These are phyloP conservation scores for Colletotrichum eleusines DNA, from an alignment of 2,329 filamentous ascomycete species.

Conservation along the genomic window DNA sequence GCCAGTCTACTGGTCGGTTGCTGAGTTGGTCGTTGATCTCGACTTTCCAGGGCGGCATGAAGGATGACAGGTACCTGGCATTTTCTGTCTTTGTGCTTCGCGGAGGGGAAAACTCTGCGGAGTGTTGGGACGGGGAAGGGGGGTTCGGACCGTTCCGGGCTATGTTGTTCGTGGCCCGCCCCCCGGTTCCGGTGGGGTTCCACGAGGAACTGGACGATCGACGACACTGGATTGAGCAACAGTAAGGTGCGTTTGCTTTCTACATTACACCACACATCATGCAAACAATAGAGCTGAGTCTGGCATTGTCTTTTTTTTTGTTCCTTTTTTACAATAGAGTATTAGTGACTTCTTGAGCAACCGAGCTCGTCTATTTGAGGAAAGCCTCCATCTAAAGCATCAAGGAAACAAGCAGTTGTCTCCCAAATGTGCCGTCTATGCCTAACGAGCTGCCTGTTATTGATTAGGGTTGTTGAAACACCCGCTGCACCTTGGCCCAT, in stretches of 20 bases:
- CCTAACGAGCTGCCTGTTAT: neutral
- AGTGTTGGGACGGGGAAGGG: neutral
- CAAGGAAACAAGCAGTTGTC: neutral
- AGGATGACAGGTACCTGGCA: neutral
- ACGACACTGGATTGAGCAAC: neutral
- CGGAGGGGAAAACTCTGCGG: neutral
- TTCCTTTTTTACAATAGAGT: neutral
- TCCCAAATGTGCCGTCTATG: too few relatives aligned
- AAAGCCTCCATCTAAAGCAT: neutral
- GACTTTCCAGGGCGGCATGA: neutral
- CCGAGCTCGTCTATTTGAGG: neutral
- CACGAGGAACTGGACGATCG: too few relatives aligned
- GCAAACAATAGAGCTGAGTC: neutral
- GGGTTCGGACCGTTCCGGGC: neutral
- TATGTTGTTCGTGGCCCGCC: neutral
- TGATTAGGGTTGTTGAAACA: neutral
- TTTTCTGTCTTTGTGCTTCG: neutral
- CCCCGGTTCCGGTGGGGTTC: too few relatives aligned
- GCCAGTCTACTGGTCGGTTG: neutral
- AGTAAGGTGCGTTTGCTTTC: neutral
- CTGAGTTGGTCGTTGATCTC: neutral
- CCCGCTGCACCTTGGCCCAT: neutral
- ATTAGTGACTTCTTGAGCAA: neutral
- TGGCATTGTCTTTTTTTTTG: neutral
- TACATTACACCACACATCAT: neutral